Conservation (phyloP, 768 basidiomycete species). For the Phaffia tasmanica region DNA sequence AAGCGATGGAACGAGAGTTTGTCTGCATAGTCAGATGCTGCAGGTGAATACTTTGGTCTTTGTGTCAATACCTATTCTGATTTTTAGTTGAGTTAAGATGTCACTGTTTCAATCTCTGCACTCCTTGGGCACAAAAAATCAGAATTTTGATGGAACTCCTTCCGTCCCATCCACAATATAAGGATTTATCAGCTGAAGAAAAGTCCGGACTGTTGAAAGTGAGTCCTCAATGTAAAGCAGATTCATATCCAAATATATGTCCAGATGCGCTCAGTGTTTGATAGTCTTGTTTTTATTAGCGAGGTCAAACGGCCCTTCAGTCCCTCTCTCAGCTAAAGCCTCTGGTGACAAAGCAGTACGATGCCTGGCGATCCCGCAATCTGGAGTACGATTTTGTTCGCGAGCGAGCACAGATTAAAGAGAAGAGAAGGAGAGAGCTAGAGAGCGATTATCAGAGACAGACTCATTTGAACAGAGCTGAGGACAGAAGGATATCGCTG, state of each 20-base stretch:
- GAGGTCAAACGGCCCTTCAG: conserved; percentile 11
- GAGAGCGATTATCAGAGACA: not conserved
- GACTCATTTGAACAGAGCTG: not conserved
- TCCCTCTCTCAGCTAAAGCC: conserved; percentile 20
- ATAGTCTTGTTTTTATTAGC: not conserved
- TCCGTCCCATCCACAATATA: conserved; percentile 16
- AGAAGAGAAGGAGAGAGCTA: not conserved
- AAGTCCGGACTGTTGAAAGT: conserved; percentile 10
- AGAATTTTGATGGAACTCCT: conserved; percentile 23
- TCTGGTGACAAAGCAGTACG: conserved; percentile 17
- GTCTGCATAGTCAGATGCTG: conserved; percentile 7
- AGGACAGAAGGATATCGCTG: not conserved
- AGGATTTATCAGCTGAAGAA: conserved; percentile 11
- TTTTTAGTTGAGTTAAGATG: too few species aligned
- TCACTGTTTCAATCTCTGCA: not conserved
- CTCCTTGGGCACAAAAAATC: not conserved
- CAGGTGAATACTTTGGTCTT: conserved; percentile 10
- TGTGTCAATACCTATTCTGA: not conserved
- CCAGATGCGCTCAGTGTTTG: not conserved
- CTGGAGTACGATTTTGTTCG: conserved; percentile 1
- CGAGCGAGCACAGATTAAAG: not conserved
- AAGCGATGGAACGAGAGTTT: conserved; percentile 12
- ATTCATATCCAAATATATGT: not conserved
- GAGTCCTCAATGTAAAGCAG: not conserved
- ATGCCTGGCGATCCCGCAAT: conserved; percentile 1